Conservation (phyloP, 164 flowering plant species). For the Hamamelis virginiana region DNA sequence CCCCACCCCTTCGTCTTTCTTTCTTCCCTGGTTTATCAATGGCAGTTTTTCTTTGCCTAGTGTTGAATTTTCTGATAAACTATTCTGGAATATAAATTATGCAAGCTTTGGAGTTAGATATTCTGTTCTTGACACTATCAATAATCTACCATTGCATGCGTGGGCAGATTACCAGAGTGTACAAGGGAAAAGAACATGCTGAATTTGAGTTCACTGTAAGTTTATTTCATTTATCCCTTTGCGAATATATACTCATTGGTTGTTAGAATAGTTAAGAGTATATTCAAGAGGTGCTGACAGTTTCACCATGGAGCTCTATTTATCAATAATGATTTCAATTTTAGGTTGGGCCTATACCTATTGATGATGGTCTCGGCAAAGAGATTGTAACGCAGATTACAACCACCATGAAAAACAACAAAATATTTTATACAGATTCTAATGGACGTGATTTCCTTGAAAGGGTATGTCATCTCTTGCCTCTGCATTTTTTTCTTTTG, state of each 20-base stretch:
- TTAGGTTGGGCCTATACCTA: slow-evolving; percentile 76
- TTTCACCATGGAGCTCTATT: too few relatives aligned
- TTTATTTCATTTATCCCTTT: not conserved
- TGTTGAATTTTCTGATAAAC: too few relatives aligned
- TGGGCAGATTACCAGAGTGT: slow-evolving; percentile 38
- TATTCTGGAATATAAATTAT: too few relatives aligned
- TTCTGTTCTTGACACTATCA: too few relatives aligned
- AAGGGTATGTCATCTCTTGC: slow-evolving; percentile 53
- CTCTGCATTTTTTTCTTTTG: not conserved
- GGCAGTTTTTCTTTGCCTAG: too few relatives aligned
- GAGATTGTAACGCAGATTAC: slow-evolving; percentile 69
- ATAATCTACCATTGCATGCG: not conserved
- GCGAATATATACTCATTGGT: too few relatives aligned
- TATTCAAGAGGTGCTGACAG: too few relatives aligned
- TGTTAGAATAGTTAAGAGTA: too few relatives aligned
- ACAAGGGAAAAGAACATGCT: slow-evolving; percentile 47
- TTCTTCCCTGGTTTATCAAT: too few relatives aligned
- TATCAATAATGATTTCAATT: too few relatives aligned
- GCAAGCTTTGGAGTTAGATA: too few relatives aligned
- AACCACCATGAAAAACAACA: slow-evolving; percentile 63
- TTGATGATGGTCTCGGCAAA: slow-evolving; percentile 84
- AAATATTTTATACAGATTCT: slow-evolving; percentile 87
- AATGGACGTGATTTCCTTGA: slow-evolving; percentile 90
- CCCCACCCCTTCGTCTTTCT: too few relatives aligned
- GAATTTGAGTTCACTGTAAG: slow-evolving; percentile 51